These are phyloP conservation scores for Chlorella sp. DNA, from an alignment of 139 green algal genomes.

Conservation along the genomic window DNA sequence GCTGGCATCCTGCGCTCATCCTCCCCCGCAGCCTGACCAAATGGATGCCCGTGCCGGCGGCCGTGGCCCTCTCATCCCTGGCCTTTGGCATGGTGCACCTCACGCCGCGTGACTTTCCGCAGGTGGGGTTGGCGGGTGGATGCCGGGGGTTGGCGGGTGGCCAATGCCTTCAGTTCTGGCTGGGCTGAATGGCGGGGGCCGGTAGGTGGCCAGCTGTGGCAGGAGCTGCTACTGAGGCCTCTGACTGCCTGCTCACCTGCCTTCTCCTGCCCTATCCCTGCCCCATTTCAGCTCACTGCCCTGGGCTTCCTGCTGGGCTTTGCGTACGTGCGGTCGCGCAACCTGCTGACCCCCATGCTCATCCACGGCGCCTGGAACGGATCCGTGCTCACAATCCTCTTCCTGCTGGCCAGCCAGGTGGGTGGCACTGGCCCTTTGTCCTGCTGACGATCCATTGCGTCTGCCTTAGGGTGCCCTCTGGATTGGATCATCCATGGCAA, in stretches of 20 bases:
- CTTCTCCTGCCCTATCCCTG: too few relatives aligned
- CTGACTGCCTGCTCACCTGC: too few relatives aligned
- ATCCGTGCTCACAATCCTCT: slow-evolving; percentile 79
- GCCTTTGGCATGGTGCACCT: slow-evolving; percentile 85
- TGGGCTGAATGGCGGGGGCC: too few relatives aligned
- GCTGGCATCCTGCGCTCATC: too few relatives aligned
- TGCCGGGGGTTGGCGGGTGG: too few relatives aligned
- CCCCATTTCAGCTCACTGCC: slow-evolving; percentile 80
- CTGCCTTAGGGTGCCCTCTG: too few relatives aligned
- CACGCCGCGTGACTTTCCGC: slow-evolving; percentile 76
- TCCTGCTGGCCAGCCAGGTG: slow-evolving; percentile 53
- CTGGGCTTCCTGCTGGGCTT: slow-evolving; percentile 85
- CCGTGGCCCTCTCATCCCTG: slow-evolving; percentile 68
- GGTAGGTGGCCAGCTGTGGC: too few relatives aligned
- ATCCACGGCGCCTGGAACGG: slow-evolving; percentile 92
- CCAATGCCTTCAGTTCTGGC: too few relatives aligned
- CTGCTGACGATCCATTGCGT: too few relatives aligned
- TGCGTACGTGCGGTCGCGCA: slow-evolving; percentile 80
- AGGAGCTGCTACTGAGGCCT: too few relatives aligned
- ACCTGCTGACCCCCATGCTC: slow-evolving; percentile 91
- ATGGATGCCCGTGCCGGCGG: slow-evolving; percentile 54
- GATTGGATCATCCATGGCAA: too few relatives aligned
- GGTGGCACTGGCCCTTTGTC: too few relatives aligned
- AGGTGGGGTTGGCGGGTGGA: slow-evolving; percentile 22
- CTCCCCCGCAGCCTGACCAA: slow-evolving; percentile 64